Evolutionary conservation across 768 basidiomycete species (phyloP).

Genomic region (Coprinopsis strossmayeri): DNA sequence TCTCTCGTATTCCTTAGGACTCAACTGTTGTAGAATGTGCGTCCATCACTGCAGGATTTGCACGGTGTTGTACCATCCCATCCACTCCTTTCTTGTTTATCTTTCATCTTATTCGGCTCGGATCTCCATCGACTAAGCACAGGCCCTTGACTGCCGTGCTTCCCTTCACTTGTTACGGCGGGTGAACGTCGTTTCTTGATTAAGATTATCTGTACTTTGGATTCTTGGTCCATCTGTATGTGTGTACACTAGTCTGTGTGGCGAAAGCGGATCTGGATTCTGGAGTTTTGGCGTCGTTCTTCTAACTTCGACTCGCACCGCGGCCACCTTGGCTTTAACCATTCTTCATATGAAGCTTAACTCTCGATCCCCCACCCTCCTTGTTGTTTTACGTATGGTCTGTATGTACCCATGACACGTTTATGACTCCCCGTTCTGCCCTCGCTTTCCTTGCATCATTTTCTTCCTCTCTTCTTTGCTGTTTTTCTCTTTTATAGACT

Average conservation of each 20-base stretch:
- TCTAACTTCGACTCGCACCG: too few relatives aligned
- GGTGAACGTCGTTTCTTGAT: background rate
- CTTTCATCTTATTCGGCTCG: slow-evolving; percentile 2
- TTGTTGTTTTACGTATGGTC: background rate
- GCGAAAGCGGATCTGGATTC: background rate
- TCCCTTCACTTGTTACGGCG: background rate
- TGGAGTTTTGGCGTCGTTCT: too few relatives aligned
- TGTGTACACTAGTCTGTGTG: background rate
- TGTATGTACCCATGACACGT: background rate
- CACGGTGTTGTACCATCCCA: background rate
- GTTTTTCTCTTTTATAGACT: background rate
- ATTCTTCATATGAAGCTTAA: too few relatives aligned
- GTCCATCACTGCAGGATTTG: background rate
- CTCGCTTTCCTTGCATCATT: background rate
- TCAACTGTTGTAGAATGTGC: slow-evolving; percentile 4
- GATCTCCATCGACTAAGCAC: slow-evolving; percentile 1
- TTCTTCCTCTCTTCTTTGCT: background rate
- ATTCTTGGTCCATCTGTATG: background rate
- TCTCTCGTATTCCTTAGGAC: background rate
- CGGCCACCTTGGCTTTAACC: too few relatives aligned
- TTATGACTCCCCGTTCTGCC: background rate
- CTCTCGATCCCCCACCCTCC: background rate
- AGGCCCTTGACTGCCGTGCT: slow-evolving; percentile 5
- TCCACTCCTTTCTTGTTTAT: background rate
- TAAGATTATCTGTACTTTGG: background rate